These are phyloP conservation scores for Sherardia arvensis DNA, from an alignment of 257 asterid genomes.

Conservation along the genomic window DNA sequence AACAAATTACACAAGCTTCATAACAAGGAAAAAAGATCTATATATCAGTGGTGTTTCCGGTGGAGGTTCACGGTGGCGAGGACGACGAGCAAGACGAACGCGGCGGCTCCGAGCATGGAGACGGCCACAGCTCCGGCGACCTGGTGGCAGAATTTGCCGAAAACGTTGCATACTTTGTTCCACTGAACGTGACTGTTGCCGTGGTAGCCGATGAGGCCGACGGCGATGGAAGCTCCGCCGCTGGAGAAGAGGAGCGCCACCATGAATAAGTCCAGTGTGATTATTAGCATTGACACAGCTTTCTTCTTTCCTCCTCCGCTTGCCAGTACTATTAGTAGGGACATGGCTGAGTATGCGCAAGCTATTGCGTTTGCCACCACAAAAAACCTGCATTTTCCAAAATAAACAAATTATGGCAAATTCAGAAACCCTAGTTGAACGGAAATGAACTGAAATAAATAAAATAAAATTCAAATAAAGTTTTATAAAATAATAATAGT, in stretches of 20 bases:
- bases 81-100: constrained; percentile 38
- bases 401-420: too few relatives aligned
- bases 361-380: constrained; percentile 20
- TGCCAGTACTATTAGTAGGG: constrained; percentile 21
- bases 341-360: constrained; percentile 15
- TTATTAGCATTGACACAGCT: constrained; percentile 15
- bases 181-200: constrained; percentile 63
- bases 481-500: too few relatives aligned
- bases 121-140: constrained; percentile 32
- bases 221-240: constrained; percentile 45
- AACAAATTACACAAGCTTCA: too few relatives aligned
- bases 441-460: too few relatives aligned
- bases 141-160: constrained; percentile 40
- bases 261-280: constrained; percentile 43
- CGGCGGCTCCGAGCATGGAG: constrained; percentile 27
- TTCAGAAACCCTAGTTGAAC: too few relatives aligned
- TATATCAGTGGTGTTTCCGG: background rate
- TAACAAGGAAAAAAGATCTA: background rate
- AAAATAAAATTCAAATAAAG: too few relatives aligned
- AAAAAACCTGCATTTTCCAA: constrained; percentile 5
- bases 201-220: constrained; percentile 46
- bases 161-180: constrained; percentile 47
- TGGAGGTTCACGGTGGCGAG: constrained; percentile 25
- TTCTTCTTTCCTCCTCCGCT: constrained; percentile 19
- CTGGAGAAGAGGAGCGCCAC: constrained; percentile 60